Evolutionary conservation across 495 filamentous ascomycete species (phyloP).

Genomic region (Talaromyces ruber): DNA sequence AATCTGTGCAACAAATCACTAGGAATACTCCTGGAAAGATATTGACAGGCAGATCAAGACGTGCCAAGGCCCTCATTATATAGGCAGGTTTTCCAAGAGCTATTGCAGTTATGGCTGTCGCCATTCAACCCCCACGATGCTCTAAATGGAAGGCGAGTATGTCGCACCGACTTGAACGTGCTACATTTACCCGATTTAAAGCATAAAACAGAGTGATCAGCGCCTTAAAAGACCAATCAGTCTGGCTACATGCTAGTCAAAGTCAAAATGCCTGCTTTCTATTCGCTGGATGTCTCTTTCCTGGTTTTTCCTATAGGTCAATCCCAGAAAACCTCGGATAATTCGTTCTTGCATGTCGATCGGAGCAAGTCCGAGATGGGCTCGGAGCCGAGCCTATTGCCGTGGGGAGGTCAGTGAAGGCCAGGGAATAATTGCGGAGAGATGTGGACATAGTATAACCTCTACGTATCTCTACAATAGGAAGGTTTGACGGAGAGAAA

Average conservation of each 20-base stretch:
- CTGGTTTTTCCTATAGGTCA: not conserved
- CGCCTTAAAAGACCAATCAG: not conserved
- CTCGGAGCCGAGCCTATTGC: not conserved
- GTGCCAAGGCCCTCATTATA: not conserved
- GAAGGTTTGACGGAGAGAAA: not conserved
- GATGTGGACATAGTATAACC: not conserved
- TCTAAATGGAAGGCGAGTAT: not conserved
- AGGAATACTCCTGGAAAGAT: not conserved
- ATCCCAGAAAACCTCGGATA: not conserved
- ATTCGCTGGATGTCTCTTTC: not conserved
- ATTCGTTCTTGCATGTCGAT: not conserved
- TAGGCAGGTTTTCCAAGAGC: not conserved
- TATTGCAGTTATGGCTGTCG: not conserved
- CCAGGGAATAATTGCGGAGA: not conserved
- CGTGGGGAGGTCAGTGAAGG: not conserved
- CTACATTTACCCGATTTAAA: not conserved
- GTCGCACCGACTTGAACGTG: not conserved
- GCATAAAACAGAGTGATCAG: not conserved
- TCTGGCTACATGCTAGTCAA: not conserved
- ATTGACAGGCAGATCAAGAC: not conserved
- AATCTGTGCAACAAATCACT: not conserved
- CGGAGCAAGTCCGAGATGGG: not conserved
- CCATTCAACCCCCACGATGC: not conserved
- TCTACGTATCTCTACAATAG: not conserved
- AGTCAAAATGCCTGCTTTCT: not conserved